Base-by-base conservation (phyloP, 139 green algal genomes). In the Chlamydomonas eustigma region DNA sequence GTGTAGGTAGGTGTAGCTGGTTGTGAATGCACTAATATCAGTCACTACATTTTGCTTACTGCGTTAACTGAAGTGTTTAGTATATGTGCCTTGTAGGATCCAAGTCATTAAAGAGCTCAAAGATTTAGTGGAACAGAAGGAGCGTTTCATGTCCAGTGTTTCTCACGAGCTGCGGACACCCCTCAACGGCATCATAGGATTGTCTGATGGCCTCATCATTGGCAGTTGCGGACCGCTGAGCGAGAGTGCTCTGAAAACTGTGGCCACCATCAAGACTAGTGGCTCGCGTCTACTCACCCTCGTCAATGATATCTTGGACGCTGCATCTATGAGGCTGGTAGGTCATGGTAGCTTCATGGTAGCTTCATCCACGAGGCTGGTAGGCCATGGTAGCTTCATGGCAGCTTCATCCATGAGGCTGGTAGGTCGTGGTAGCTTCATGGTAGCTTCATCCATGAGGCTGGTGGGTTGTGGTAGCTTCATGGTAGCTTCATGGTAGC, bases 141-240 rank as follows among this genome's bases (percentile, higher is more conserved):
- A 87, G 71, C 75, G 76, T 5, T 90, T 90, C 85, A 78, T 90
- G 70, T 64, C 25, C 18, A 81, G 63, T 63, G 83, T 90, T 76
- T 81, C 64, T 1, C 85, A 90, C 68, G 85, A 90, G 78, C 76
- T 90, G 75, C 80, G 85, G 70, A 90, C 85, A 6, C 85, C 85
- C 33, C 78, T 90, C 63, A 90, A 90, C 72, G 85, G 85, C 39
- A 90, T 90, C 78, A 90, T 90, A 37, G 85, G 82, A 4, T 76
- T 90, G 38, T 77, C 37, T 33, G 81, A 89, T 24, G 80, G 79
- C 18, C 75, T 88, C 44, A 73, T 86, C 2, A 66, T 83, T 32
- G 81, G 81, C 58, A 75, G 33, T 18, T 86, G 77, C 37, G 81
- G 81, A 0, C 52, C 73, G 4, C 30, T 85, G 38, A 78, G 69